Percentiles rank a stretch among this genome's conserved stretches.
These are phyloP conservation scores for Plasmodium gonderi DNA, from an alignment of 169 alveolate species.

Conservation along the genomic window DNA sequence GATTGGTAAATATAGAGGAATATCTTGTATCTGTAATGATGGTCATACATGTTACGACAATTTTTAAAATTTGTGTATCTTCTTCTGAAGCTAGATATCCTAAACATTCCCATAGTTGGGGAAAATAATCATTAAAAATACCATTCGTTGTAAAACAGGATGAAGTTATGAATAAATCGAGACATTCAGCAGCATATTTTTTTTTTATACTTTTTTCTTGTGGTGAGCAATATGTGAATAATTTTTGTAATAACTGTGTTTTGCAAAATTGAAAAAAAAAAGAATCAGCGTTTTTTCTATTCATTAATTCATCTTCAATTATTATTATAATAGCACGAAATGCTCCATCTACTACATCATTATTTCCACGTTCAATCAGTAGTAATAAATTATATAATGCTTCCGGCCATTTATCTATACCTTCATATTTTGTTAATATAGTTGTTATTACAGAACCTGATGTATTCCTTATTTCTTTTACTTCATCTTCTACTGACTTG, in stretches of 20 bases:
- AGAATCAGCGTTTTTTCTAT: constrained; percentile 76
- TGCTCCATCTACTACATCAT: constrained; percentile 85
- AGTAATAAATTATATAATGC: constrained; percentile 79
- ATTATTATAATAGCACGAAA: constrained; percentile 79
- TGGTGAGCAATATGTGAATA: constrained; percentile 62
- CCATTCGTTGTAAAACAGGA: constrained; percentile 67
- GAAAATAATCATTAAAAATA: constrained; percentile 75
- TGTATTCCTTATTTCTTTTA: constrained; percentile 78
- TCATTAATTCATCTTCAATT: constrained; percentile 80
- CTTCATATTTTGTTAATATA: constrained; percentile 79
- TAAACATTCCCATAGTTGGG: constrained; percentile 81
- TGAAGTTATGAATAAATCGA: constrained; percentile 42
- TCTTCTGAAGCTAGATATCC: constrained; percentile 81
- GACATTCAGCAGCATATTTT: constrained; percentile 74
- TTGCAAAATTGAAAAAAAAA: constrained; percentile 77
- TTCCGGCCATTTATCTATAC: constrained; percentile 81
- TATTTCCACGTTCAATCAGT: constrained; percentile 78
- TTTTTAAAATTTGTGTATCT: constrained; percentile 78
- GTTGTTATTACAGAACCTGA: constrained; percentile 85
- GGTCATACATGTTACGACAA: constrained; percentile 82
- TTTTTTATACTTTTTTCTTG: constrained; percentile 54
- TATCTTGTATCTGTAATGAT: constrained; percentile 82
- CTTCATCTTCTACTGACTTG: constrained; percentile 73
- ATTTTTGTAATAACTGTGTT: constrained; percentile 61
- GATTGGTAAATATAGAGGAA: constrained; percentile 78